These are phyloP conservation scores for Botryosphaeria dothidea DNA, from an alignment of 2,329 filamentous ascomycete genomes.

Conservation along the genomic window DNA sequence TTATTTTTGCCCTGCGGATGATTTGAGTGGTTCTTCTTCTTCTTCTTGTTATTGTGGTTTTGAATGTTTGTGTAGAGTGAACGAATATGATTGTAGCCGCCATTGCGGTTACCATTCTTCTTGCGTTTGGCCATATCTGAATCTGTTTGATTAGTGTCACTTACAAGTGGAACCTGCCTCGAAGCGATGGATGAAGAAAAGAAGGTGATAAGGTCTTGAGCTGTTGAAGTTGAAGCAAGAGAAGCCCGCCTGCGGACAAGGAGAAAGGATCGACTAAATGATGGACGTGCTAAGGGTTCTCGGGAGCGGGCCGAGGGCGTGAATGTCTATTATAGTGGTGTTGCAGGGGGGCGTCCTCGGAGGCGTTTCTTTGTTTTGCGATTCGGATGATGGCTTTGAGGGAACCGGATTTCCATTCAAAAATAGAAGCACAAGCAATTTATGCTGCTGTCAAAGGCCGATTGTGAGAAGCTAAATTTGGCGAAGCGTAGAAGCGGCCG, in stretches of 20 bases:
- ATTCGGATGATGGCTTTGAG: neutral
- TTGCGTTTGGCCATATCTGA: neutral
- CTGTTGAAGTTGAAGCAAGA: neutral
- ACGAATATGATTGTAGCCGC: neutral
- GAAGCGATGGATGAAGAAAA: neutral
- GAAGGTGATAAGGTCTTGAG: no score
- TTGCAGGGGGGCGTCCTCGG: no score
- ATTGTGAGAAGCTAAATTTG: constrained; percentile 9
- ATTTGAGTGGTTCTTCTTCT: neutral
- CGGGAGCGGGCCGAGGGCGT: no score
- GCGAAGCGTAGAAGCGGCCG: neutral
- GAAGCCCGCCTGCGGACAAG: constrained; percentile 4
- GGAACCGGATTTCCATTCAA: neutral
- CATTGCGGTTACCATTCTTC: neutral
- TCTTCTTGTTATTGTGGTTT: neutral
- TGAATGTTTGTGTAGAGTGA: neutral
- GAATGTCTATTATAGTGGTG: neutral
- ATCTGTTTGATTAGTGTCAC: neutral
- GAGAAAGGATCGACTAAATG: neutral
- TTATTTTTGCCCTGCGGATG: neutral
- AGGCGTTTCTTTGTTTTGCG: neutral
- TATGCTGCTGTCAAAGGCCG: neutral
- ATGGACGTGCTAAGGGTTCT: neutral
- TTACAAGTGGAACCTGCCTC: neutral
- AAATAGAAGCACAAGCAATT: neutral